phyloP scores from a whole-genome alignment of 345 rosid genomes.

The Abelmoschus esculentus region DNA sequence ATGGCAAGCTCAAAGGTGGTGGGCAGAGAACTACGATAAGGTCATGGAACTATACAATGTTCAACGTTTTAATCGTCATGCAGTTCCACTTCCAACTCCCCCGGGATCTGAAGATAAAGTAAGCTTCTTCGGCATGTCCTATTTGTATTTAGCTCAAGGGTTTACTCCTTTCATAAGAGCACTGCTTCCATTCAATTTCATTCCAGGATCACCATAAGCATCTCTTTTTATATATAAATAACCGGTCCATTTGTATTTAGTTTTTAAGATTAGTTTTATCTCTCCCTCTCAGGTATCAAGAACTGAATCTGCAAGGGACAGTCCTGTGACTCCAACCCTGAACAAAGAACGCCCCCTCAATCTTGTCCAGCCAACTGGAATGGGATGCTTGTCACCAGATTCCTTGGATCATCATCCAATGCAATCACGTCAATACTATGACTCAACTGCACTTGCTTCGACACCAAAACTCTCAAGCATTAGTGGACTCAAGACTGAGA shows the following conservation, averaged over 20 bases:
- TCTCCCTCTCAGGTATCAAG: conserved; percentile 39
- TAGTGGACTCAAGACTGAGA: conserved; percentile 62
- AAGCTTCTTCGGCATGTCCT: conserved; percentile 10
- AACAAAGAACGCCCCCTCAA: conserved; percentile 50
- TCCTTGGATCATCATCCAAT: conserved; percentile 51
- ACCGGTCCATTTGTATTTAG: neutral
- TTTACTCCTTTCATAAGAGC: neutral
- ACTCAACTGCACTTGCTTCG: conserved; percentile 50
- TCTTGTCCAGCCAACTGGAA: conserved; percentile 34
- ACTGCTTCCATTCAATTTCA: neutral
- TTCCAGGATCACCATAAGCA: neutral
- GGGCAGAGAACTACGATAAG: conserved; percentile 87
- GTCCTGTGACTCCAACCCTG: conserved; percentile 77
- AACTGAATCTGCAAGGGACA: conserved; percentile 51
- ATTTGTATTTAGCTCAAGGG: no score
- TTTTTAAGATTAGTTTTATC: neutral
- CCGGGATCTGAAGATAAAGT: conserved; percentile 77
- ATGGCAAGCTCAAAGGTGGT: conserved; percentile 98
- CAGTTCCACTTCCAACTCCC: conserved; percentile 65
- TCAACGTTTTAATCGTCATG: conserved; percentile 57
- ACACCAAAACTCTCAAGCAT: conserved; percentile 66
- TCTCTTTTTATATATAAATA: neutral
- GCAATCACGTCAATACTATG: conserved; percentile 35
- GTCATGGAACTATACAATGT: conserved; percentile 94
- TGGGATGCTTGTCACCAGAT: conserved; percentile 51